These are phyloP conservation scores for Neopestalotiopsis clavispora DNA, from an alignment of 2,329 filamentous ascomycete species.

Conservation along the genomic window DNA sequence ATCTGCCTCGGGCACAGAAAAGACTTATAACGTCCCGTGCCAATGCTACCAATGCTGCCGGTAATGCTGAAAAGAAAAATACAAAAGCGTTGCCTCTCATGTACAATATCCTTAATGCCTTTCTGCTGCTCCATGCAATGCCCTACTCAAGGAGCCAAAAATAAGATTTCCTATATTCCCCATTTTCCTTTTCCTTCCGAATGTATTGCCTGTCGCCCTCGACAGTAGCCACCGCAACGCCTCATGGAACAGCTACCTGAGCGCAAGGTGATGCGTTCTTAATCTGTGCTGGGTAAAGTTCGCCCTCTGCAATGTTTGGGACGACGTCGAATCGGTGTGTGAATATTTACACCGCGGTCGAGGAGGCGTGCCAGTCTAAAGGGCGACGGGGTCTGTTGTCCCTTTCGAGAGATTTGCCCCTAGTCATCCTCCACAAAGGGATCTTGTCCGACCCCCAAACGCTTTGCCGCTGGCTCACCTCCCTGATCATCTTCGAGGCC, in stretches of 20 bases:
- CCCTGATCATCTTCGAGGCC: conserved; percentile 40
- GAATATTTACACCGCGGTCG: not conserved
- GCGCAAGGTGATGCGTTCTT: not conserved
- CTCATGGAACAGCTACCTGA: not conserved
- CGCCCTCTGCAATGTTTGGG: conserved; percentile 4
- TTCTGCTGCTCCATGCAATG: conserved; percentile 7
- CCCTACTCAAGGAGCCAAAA: conserved; percentile 1
- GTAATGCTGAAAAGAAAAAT: conserved; percentile 8
- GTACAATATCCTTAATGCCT: conserved; percentile 11
- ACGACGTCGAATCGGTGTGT: not conserved
- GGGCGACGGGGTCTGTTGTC: conserved; percentile 9
- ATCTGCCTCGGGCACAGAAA: conserved; percentile 12
- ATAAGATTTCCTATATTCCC: not conserved
- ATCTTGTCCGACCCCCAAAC: conserved; percentile 54
- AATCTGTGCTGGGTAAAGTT: conserved; percentile 2
- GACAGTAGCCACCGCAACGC: not conserved
- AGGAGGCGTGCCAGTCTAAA: not conserved
- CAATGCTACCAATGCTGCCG: not conserved
- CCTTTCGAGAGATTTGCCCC: conserved; percentile 18
- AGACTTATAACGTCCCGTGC: not conserved
- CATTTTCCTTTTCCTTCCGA: not conserved
- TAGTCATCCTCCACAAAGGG: conserved; percentile 43
- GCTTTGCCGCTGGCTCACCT: conserved; percentile 54
- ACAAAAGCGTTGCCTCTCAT: conserved; percentile 2
- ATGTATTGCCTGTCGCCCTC: not conserved